Base-by-base conservation (phyloP, 164 flowering plant species). In the Chimonanthus salicifolius region DNA sequence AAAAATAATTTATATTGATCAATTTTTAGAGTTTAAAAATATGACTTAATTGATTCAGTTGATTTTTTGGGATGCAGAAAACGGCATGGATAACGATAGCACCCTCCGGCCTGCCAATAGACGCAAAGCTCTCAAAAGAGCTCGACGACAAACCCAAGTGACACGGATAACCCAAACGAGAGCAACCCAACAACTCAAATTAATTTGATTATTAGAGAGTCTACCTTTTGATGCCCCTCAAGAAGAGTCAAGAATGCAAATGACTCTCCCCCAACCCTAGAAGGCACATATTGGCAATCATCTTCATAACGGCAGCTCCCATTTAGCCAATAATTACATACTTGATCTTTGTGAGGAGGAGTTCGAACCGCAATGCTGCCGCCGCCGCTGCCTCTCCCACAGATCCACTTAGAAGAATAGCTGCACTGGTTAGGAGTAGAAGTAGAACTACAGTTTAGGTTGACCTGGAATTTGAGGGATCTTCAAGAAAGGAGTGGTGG, bases 201-300 rank as follows among this genome's bases (percentile, higher is more conserved):
- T 47, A 11, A 2, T 20, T 51, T 1, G 1, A 15, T 33, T 33
- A 33, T 33, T 33, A 11, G 18, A 5, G 64, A 33, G 72, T 64
- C 45, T 65, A 93, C 98, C 94, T 94, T 84, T 71, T 87, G 84
- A 73, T 94, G 99, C 21, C 99, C 99, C 6, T 88, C 91, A 15
- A 96, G 97, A 68, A 84, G 82, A 2, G 95, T 86, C 84, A 96
- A 74, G 68, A 89, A 72, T 0, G 87, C 63, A 72, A 96, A 86
- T 21, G 88, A 46, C 1, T 89, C 94, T n/a, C 97, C 88, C 3
- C 79, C 46, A 62, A 80, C 82, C 97, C 94, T 92, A 63, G 85
- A 81, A 79, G 94, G 99, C 84, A 85, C 73, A 74, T 20, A 91
- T 73, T 71, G 81, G 76, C 99, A 96, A 67, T 49, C 80, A 2